Conservation (phyloP, 495 filamentous ascomycete species). For the Penicillium canariense region DNA sequence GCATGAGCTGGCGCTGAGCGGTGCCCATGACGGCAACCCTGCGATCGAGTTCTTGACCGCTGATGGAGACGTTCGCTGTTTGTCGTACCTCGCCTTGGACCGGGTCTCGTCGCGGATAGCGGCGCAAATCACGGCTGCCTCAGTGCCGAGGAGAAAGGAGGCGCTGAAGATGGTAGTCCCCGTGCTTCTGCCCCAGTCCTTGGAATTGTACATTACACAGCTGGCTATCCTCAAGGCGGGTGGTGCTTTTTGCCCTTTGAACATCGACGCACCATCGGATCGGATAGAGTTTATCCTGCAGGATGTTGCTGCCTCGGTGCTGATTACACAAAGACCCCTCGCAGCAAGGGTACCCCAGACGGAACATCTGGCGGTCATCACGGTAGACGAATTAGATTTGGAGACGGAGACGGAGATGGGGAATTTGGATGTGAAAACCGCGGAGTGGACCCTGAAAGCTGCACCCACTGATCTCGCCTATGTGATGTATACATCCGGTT, state of each 20-base stretch:
- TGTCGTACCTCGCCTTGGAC: slow-evolving; percentile 63
- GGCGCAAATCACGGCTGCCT: slow-evolving; percentile 35
- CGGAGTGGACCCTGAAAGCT: neutral
- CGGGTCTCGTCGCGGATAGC: slow-evolving; percentile 53
- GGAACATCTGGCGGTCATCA: slow-evolving; percentile 23
- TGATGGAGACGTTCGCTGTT: slow-evolving; percentile 37
- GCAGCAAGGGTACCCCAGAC: slow-evolving; percentile 16
- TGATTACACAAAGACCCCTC: slow-evolving; percentile 46
- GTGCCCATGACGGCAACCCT: slow-evolving; percentile 12
- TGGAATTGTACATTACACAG: slow-evolving; percentile 67
- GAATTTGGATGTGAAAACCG: slow-evolving; percentile 5
- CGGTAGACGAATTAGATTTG: slow-evolving; percentile 28
- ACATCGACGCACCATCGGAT: slow-evolving; percentile 67
- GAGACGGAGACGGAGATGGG: slow-evolving; percentile 11
- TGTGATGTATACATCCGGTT: slow-evolving; percentile 89
- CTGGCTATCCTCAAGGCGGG: slow-evolving; percentile 75
- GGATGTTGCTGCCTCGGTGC: slow-evolving; percentile 60
- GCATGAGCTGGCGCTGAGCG: slow-evolving; percentile 57
- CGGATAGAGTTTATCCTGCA: slow-evolving; percentile 69
- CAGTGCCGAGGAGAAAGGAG: slow-evolving; percentile 12
- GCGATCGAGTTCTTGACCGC: slow-evolving; percentile 61
- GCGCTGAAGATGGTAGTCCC: slow-evolving; percentile 54
- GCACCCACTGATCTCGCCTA: slow-evolving; percentile 61
- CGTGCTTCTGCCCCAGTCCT: slow-evolving; percentile 66
- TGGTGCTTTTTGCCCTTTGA: slow-evolving; percentile 75